Base-by-base conservation (phyloP, 345 rosid species). In the Stellera chamaejasme region DNA sequence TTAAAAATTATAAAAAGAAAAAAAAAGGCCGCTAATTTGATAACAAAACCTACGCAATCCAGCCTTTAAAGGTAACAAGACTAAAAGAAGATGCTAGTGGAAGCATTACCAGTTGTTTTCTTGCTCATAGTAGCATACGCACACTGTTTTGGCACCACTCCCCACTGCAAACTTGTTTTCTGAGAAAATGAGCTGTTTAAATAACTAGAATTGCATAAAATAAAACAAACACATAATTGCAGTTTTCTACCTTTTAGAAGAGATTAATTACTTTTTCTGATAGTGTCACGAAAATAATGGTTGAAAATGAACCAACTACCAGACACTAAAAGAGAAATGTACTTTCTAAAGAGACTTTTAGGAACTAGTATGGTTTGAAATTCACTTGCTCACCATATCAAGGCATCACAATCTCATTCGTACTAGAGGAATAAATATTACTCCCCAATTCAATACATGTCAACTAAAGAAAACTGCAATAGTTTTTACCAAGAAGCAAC, bases 141-240 rank as follows among this genome's bases (percentile, higher is more conserved):
- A 93, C 59, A 89, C 90, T 62, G 90, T 93, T 77, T 93, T 93
- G 60, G 99, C 97, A 27, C 99, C 97, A 71, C 97, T 93, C 60
- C 99, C 99, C 64, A 93, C 97, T 66, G 99, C 97, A 73, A 93
- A 89, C 72, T 93, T 87, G 83, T 93, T 93, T 69, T 83, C 99
- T 93, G 77, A 45, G 10, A 61, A 47, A 47, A 42, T 64, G 50
- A 48, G 26, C 56, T 45, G 48, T 45, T 16, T 13, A 62, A 19
- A 19, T 23, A 19, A 54, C 48, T 48, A 59, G 23, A 59, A 39
- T 11, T 59, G 48, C 42, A 16, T 59, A 52, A 59, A 49, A 48
- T 48, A 10, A 48, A 59, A 27, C 23, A 36, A 47, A 59, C 53
- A 45, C 11, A 4, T 13, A 59, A 23, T 16, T 0, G 14, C 32